A percentile compares a stretch with the other conserved stretches of the same genome.
Conservation (phyloP, 2,329 filamentous ascomycete species). For the Basipetospora chlamydospora region DNA sequence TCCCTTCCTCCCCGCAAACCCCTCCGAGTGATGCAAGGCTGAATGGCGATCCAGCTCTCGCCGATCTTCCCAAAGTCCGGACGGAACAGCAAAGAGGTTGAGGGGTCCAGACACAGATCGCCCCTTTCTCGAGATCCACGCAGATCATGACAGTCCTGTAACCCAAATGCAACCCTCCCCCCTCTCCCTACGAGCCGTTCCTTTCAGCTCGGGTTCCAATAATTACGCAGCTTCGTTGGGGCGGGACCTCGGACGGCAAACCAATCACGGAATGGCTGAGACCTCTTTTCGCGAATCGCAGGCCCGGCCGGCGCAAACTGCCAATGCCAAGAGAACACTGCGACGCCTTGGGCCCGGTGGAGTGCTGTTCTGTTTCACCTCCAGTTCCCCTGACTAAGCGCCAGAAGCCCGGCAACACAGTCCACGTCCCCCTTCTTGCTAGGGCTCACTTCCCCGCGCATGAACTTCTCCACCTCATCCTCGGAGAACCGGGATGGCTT, state of each 20-base stretch:
- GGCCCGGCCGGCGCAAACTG: no score
- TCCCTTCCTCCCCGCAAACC: no score
- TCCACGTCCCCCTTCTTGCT: conserved; percentile 72
- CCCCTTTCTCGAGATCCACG: neutral
- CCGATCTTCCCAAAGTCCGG: no score
- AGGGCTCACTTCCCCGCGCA: conserved; percentile 50
- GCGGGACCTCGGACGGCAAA: neutral
- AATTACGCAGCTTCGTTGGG: no score
- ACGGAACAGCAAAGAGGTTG: no score
- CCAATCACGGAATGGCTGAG: no score
- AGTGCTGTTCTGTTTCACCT: no score
- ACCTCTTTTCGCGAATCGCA: neutral
- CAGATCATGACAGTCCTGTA: conserved; percentile 1
- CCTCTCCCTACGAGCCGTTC: neutral
- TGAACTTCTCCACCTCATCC: conserved; percentile 60
- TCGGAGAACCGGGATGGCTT: conserved; percentile 11
- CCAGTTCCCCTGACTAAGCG: conserved; percentile 88
- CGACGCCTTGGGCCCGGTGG: no score
- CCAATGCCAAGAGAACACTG: no score
- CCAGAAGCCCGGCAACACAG: conserved; percentile 77
- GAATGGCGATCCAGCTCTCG: no score
- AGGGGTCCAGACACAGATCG: neutral
- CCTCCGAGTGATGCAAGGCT: no score
- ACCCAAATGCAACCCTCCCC: neutral
- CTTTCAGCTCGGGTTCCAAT: no score